Evolutionary conservation across 306 rosid genomes (phyloP).

Genomic region (Dalbergia cultrata): DNA sequence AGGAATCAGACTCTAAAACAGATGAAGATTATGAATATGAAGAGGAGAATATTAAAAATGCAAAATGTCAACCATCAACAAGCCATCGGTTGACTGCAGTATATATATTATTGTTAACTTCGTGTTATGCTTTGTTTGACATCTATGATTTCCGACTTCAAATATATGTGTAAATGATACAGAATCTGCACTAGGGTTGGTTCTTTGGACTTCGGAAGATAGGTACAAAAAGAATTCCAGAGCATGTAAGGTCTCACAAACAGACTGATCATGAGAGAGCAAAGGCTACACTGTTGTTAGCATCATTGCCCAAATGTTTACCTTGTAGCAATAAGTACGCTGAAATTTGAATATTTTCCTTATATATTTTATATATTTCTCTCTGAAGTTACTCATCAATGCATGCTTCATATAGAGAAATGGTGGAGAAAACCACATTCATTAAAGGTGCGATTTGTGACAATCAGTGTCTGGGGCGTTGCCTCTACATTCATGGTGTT

Average conservation of each 20-base stretch:
- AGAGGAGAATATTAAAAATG: constrained; percentile 58
- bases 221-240: constrained; percentile 84
- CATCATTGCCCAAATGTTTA: constrained; percentile 82
- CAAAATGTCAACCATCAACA: constrained; percentile 53
- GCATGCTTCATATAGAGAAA: constrained; percentile 66
- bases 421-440: constrained; percentile 83
- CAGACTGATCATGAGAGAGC: constrained; percentile 93
- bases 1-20: constrained; percentile 65
- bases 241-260: constrained; percentile 83
- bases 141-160: constrained; percentile 46
- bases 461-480: constrained; percentile 89
- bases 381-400: constrained; percentile 39
- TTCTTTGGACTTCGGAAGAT: constrained; percentile 90
- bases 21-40: constrained; percentile 80
- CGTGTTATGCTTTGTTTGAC: constrained; percentile 33
- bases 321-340: constrained; percentile 95
- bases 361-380: constrained; percentile 32
- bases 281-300: constrained; percentile 83
- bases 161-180: constrained; percentile 41
- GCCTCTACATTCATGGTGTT: constrained; percentile 97
- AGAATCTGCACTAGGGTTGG: constrained; percentile 80
- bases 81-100: constrained; percentile 80
- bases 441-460: constrained; percentile 87
- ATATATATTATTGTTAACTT: constrained; percentile 51
- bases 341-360: constrained; percentile 28